Percentiles rank a stretch among this genome's conserved stretches.
Evolutionary conservation across 2,329 filamentous ascomycete genomes (phyloP).

Genomic region (Onygenales sp.): DNA sequence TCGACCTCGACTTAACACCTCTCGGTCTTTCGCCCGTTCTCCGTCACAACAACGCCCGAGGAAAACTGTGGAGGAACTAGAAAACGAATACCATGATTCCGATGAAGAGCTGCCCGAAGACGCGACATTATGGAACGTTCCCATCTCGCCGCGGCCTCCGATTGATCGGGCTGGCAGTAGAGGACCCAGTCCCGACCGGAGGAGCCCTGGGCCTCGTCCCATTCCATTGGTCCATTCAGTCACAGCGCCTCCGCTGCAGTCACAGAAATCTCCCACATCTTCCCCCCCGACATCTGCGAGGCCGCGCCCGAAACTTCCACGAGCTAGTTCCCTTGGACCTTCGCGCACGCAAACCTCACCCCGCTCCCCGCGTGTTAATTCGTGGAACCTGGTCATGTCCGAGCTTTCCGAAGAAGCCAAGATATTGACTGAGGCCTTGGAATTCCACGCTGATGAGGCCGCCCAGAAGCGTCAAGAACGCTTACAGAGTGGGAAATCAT

Average conservation of each 20-base stretch:
- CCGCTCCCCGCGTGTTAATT: constrained; percentile 40
- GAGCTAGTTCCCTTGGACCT: constrained; percentile 29
- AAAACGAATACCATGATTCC: constrained; percentile 42
- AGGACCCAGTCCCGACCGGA: constrained; percentile 32
- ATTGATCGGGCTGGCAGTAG: constrained; percentile 32
- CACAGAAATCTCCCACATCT: constrained; percentile 20
- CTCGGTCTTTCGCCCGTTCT: constrained; percentile 22
- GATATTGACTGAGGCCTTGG: constrained; percentile 50
- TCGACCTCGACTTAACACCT: constrained; percentile 4
- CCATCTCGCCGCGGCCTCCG: constrained; percentile 36
- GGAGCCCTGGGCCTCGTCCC: constrained; percentile 29
- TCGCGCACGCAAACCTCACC: constrained; percentile 21
- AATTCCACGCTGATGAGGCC: constrained; percentile 46
- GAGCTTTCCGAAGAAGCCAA: constrained; percentile 52
- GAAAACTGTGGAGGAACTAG: constrained; percentile 39
- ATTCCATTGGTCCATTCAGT: constrained; percentile 34
- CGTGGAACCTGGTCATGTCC: constrained; percentile 49
- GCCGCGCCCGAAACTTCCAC: constrained; percentile 24
- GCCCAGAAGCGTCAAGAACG: constrained; percentile 36
- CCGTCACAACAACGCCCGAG: constrained; percentile 35
- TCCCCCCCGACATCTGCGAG: constrained; percentile 15
- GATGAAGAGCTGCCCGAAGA: constrained; percentile 43
- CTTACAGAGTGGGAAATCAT: constrained; percentile 34
- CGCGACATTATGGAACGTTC: constrained; percentile 42
- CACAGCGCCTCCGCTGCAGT: constrained; percentile 16